Conservation (phyloP, 2,329 filamentous ascomycete genomes). For the Pyrenochaeta sp. region DNA sequence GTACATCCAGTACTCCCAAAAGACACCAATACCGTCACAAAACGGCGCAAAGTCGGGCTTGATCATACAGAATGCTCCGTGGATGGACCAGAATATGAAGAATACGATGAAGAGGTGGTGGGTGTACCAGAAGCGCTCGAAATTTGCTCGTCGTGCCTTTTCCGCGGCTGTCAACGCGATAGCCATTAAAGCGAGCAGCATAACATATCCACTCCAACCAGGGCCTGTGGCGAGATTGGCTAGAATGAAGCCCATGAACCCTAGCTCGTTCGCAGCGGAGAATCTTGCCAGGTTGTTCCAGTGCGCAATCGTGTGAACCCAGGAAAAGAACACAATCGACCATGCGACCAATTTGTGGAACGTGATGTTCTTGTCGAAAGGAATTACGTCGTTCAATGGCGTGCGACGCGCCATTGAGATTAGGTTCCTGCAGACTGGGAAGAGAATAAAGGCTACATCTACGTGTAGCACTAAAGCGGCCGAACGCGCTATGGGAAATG, state of each 20-base stretch:
- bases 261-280: slow-evolving; percentile 76
- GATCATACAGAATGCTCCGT: slow-evolving; percentile 91
- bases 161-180: slow-evolving; percentile 82
- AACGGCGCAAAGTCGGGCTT: slow-evolving; percentile 83
- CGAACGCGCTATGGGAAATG: slow-evolving; percentile 78
- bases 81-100: slow-evolving; percentile 91
- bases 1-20: slow-evolving; percentile 92
- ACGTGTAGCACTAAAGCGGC: slow-evolving; percentile 81
- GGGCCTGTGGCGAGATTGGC: slow-evolving; percentile 82
- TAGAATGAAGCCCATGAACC: slow-evolving; percentile 78
- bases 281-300: slow-evolving; percentile 87
- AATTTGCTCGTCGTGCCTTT: slow-evolving; percentile 80
- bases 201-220: slow-evolving; percentile 86
- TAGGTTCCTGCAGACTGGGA: slow-evolving; percentile 84
- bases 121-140: slow-evolving; percentile 90
- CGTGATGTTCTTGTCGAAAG: slow-evolving; percentile 89
- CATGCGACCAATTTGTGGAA: slow-evolving; percentile 87
- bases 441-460: slow-evolving; percentile 79
- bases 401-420: slow-evolving; percentile 83
- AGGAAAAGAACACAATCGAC: slow-evolving; percentile 89
- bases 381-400: slow-evolving; percentile 84
- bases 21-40: slow-evolving; percentile 78
- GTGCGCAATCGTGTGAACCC: slow-evolving; percentile 85
- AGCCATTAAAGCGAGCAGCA: slow-evolving; percentile 79
- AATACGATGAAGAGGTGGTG: slow-evolving; percentile 89